These are phyloP conservation scores for Avena sativa DNA, from an alignment of 176 grass and related monocot genomes.

Conservation along the genomic window DNA sequence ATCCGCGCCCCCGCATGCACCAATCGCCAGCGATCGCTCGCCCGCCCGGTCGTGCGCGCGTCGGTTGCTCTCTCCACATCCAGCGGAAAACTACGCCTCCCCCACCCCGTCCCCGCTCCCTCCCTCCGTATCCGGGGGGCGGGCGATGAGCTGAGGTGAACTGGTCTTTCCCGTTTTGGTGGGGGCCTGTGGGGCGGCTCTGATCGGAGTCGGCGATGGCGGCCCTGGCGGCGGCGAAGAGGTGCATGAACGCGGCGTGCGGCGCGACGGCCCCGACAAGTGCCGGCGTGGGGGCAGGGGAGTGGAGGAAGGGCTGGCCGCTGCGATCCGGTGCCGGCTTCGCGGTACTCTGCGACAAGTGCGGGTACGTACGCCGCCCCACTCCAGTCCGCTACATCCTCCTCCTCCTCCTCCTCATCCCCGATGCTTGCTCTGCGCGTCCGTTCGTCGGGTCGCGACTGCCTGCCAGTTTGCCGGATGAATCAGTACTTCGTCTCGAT, in stretches of 20 bases:
- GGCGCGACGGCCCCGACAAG: slow-evolving; percentile 40
- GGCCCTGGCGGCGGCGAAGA: slow-evolving; percentile 2
- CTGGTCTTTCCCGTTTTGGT: neutral
- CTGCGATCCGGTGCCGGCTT: slow-evolving; percentile 79
- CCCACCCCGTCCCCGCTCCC: neutral
- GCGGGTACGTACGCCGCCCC: slow-evolving; percentile 74
- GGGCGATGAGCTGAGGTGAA: slow-evolving; percentile 28
- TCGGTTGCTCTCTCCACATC: slow-evolving; percentile 59
- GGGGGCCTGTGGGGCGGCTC: neutral
- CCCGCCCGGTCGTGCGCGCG: neutral
- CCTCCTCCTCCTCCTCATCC: neutral
- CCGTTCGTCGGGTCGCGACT: too few relatives aligned
- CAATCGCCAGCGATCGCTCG: slow-evolving; percentile 29
- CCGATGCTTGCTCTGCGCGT: neutral
- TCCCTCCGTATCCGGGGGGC: neutral
- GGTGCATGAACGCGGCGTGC: slow-evolving; percentile 90
- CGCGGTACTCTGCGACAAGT: slow-evolving; percentile 91
- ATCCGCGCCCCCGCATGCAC: slow-evolving; percentile 26
- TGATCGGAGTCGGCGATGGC: slow-evolving; percentile 46
- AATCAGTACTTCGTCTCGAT: too few relatives aligned
- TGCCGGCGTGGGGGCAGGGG: slow-evolving; percentile 42
- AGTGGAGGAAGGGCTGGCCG: slow-evolving; percentile 92
- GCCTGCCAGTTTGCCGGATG: too few relatives aligned
- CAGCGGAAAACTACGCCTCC: slow-evolving; percentile 59
- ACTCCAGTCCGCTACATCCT: neutral